phyloP scores from a whole-genome alignment of 2,329 filamentous ascomycete genomes.

The Polytolypa hystricis region DNA sequence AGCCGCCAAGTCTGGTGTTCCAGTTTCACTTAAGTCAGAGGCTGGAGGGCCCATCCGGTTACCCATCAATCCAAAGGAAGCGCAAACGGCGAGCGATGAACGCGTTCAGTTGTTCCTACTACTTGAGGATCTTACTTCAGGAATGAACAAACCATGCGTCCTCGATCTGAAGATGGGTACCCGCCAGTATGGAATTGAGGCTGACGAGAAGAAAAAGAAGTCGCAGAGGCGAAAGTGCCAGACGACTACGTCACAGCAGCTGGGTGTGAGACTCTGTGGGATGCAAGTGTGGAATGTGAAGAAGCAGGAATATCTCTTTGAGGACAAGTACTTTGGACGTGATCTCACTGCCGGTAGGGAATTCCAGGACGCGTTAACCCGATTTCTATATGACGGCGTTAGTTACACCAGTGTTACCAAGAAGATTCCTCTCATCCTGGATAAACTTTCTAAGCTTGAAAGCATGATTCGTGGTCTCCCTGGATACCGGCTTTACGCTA shows the following conservation, averaged over 20 bases:
- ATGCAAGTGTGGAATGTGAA: constrained; percentile 91
- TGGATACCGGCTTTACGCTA: constrained; percentile 90
- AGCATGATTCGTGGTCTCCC: constrained; percentile 67
- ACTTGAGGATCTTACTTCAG: constrained; percentile 86
- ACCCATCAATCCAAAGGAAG: constrained; percentile 67
- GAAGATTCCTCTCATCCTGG: constrained; percentile 77
- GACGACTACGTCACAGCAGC: constrained; percentile 77
- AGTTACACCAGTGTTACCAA: constrained; percentile 68
- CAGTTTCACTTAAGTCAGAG: constrained; percentile 12
- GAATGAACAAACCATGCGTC: constrained; percentile 93
- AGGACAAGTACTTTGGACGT: constrained; percentile 95
- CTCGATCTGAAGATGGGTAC: constrained; percentile 99
- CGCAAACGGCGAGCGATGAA: constrained; percentile 41
- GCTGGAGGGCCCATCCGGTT: constrained; percentile 21
- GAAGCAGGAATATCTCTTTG: constrained; percentile 77
- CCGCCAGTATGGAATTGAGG: constrained; percentile 89
- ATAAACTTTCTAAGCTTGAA: constrained; percentile 74
- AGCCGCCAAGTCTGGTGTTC: constrained; percentile 5
- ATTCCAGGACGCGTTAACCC: constrained; percentile 77
- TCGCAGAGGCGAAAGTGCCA: constrained; percentile 91
- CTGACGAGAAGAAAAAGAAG: constrained; percentile 78
- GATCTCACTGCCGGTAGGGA: constrained; percentile 76
- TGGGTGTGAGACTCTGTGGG: constrained; percentile 88
- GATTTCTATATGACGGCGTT: constrained; percentile 83
- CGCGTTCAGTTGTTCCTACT: constrained; percentile 88